Evolutionary conservation across 2,329 filamentous ascomycete genomes (phyloP), one percentile per base, ranked within the genome.

Genomic region (Aotearoamyces nothofagi): DNA sequence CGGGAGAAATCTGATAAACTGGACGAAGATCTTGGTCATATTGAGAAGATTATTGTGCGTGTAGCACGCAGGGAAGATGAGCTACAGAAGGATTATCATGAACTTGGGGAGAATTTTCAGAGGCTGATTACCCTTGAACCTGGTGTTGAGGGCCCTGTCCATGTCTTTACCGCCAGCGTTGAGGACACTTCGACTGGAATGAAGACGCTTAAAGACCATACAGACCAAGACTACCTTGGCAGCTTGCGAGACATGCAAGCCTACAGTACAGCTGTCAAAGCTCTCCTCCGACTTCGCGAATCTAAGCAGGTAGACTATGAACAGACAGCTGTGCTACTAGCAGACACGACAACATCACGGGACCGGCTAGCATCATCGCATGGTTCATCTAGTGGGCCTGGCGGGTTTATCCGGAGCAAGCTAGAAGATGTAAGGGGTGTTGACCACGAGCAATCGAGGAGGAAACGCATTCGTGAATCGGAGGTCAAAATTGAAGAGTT

Each of bases 281-380:
- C 72, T 14, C 73, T 98, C 4, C 72, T 98, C 38, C 92, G 92
- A 53, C 82, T 82, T 2, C 77, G 90, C 19, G 90, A 98, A 58
- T 84, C 92, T 58, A 98, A 98, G 52, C 90, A 98, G 52, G 77
- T 98, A 33, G 90, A 98, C 57, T 93, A 87, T 47, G 90, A 98
- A 56, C 86, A 83, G 39, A 66, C 98, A 17, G 92, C 84, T 15
- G 87, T 96, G 50, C 96, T 96, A 53, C 78, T 94, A 30, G 81
- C 81, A 57, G 93, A 92, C 52, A 83, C 82, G 1, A 83, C 82
- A 3, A 60, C 73, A 3, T 90, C 98, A 53, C 78, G 86, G 26
- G 90, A 98, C 54, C 63, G 39, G 4, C 36, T 52, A 11, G 63
- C 65, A 6, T 70, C 72, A 0, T 71, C 74, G 8, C 72, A 77